phyloP scores from a whole-genome alignment of 441 rosid species.

The Capsella rubella region DNA sequence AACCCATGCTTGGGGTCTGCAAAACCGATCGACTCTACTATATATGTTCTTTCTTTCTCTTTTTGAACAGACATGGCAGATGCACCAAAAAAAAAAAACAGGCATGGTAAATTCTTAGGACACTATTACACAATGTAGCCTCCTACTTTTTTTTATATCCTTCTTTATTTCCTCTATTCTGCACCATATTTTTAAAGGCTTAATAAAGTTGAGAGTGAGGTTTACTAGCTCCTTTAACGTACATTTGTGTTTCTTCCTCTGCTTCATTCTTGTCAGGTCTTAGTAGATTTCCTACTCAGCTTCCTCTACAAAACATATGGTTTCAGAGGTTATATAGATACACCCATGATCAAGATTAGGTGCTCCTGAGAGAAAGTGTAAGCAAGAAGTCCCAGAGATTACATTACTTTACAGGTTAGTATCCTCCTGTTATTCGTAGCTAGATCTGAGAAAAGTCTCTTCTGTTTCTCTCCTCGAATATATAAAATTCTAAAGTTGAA shows the following conservation, averaged over 20 bases:
- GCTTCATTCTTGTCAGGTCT: slow-evolving; percentile 28
- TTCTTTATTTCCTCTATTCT: slow-evolving; percentile 27
- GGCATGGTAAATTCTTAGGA: slow-evolving; percentile 11
- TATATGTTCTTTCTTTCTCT: not conserved
- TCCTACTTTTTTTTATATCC: slow-evolving; percentile 12
- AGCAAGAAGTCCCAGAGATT: not conserved
- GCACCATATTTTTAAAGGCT: slow-evolving; percentile 25
- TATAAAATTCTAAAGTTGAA: not conserved
- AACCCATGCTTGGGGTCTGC: not conserved
- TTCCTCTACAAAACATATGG: slow-evolving; percentile 8
- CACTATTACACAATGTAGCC: not conserved
- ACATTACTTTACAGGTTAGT: slow-evolving; percentile 28
- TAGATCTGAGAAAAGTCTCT: slow-evolving; percentile 33
- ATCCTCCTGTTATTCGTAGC: slow-evolving; percentile 2
- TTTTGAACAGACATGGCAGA: not conserved
- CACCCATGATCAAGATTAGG: slow-evolving; percentile 28
- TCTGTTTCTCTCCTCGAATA: slow-evolving; percentile 9
- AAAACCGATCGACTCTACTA: slow-evolving; percentile 18
- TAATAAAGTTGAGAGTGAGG: slow-evolving; percentile 23
- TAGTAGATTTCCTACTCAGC: slow-evolving; percentile 11
- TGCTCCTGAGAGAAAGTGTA: slow-evolving; percentile 13
- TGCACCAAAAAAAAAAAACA: not conserved
- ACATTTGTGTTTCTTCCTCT: slow-evolving; percentile 28
- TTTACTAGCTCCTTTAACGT: slow-evolving; percentile 8
- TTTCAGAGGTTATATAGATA: slow-evolving; percentile 17